These are phyloP conservation scores for Penicillium daleae DNA, from an alignment of 495 filamentous ascomycete genomes.

Conservation along the genomic window DNA sequence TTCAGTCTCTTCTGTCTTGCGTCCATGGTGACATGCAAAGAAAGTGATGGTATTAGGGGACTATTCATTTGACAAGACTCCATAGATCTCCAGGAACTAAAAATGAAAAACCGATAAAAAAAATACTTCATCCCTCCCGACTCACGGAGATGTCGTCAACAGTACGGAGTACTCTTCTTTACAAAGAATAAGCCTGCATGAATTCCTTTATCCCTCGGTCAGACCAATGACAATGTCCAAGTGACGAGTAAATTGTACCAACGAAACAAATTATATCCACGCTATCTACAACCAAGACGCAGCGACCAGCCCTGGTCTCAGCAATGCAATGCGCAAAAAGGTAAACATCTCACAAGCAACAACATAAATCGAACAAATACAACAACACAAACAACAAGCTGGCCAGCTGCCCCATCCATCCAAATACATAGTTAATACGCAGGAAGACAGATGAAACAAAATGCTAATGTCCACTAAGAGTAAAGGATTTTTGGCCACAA, in stretches of 20 bases:
- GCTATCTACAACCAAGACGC: constrained; percentile 7
- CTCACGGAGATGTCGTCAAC: too few species aligned
- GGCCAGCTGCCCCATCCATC: constrained; percentile 15
- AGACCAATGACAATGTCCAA: neutral
- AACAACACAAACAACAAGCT: neutral
- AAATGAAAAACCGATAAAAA: too few species aligned
- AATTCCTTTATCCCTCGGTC: neutral
- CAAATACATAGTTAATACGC: constrained; percentile 9
- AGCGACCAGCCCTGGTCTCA: neutral
- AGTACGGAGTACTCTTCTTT: too few species aligned
- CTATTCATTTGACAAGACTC: too few species aligned
- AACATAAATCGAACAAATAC: neutral
- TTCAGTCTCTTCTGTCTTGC: neutral
- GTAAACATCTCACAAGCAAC: neutral
- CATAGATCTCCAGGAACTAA: too few species aligned
- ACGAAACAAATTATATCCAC: neutral
- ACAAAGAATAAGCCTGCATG: neutral
- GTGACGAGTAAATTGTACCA: neutral
- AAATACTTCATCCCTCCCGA: too few species aligned
- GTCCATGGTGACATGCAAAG: neutral
- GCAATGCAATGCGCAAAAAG: constrained; percentile 13
- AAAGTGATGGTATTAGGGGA: neutral
- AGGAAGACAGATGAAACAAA: neutral
- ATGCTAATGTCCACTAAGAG: neutral
- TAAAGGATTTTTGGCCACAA: constrained; percentile 4